Base-by-base conservation (phyloP, 768 basidiomycete species). In the Mycena olivaceomarginata region DNA sequence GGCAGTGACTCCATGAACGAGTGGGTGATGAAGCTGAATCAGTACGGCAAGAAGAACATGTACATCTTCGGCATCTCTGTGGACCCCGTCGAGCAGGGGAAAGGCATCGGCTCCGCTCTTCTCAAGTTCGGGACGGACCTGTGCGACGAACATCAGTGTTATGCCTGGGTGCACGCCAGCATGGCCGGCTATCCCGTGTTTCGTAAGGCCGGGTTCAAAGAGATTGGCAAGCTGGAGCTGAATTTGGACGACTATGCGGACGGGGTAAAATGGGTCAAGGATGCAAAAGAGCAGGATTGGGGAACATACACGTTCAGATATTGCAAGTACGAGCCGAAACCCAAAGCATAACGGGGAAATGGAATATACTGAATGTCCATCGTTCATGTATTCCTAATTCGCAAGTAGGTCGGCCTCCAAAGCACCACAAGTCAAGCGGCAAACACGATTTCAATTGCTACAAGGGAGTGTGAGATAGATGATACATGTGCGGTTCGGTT, bases 391-490 rank as follows among this genome's bases (percentile, higher is more conserved):
- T 25, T 25, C 25, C 25, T 25, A 25, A 25, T 25, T 25, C 25
- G 25, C 25, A 25, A 25, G 25, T 25, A 25, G 1, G 25, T 25
- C 25, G 25, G 25, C 25, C 25, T 25, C 25, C 1, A 25, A 25
- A 25, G 2, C 25, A 25, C 25, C 25, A 25, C 31, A 25, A 67
- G 41, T 45, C 20, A 41, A 69, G 31, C 39, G 53, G 53, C 67
- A 57, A 69, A 69, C 56, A 60, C 53, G 31, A 57, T 39, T 69
- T 69, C 51, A 57, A 69, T 69, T 69, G 67, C 53, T 57, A 69
- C 67, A 69, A 69, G 51, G n/a, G 67, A 67, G 43, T 67, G 67
- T 67, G 67, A 4, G 48, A 20, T 57, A 41, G 67, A 41, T 57
- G 53, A 69, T 69, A 57, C 53, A 57, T 69, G 67, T 69, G 53